Percentiles rank a stretch among this genome's conserved stretches.
phyloP scores from a whole-genome alignment of 2,329 filamentous ascomycete species.

The Xylaria sp. region DNA sequence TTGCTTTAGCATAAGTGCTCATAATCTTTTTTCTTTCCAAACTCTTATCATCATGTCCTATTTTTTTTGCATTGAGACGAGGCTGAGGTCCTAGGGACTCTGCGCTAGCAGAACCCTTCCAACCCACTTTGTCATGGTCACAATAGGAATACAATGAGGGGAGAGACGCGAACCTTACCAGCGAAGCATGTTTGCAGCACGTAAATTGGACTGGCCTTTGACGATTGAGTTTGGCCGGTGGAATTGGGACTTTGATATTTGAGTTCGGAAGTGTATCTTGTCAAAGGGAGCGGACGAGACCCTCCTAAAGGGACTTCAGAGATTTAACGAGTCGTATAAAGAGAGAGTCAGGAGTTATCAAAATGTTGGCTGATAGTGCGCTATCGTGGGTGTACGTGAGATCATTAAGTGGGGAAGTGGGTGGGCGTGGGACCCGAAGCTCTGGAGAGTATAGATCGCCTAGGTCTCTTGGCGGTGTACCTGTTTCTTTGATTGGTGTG shows the following conservation, averaged over 20 bases:
- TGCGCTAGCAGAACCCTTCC: constrained; percentile 4
- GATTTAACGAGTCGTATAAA: constrained; percentile 17
- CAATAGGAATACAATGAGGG: background rate
- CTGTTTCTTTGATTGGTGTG: constrained; percentile 23
- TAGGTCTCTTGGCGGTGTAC: constrained; percentile 27
- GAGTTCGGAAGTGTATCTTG: constrained; percentile 31
- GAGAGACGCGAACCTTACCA: constrained; percentile 42
- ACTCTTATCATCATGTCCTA: background rate
- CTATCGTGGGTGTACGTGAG: constrained; percentile 19
- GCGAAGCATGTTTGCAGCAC: constrained; percentile 46
- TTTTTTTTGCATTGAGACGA: background rate
- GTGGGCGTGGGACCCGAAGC: constrained; percentile 28
- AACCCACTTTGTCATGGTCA: background rate
- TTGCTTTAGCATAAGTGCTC: constrained; percentile 8
- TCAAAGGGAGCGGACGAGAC: background rate
- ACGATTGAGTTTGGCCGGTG: constrained; percentile 26
- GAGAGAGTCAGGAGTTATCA: constrained; percentile 15
- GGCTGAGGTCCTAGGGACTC: constrained; percentile 1
- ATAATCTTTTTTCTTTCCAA: background rate
- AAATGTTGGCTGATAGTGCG: background rate
- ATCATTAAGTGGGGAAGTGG: constrained; percentile 34
- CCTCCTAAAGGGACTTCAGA: constrained; percentile 9
- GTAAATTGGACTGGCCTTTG: constrained; percentile 24
- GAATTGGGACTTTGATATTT: background rate
- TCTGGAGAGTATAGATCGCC: constrained; percentile 39